Percentiles rank a stretch among this genome's conserved stretches.
Evolutionary conservation across 129 eudicot species (phyloP).

Genomic region (Flaveria robusta): DNA sequence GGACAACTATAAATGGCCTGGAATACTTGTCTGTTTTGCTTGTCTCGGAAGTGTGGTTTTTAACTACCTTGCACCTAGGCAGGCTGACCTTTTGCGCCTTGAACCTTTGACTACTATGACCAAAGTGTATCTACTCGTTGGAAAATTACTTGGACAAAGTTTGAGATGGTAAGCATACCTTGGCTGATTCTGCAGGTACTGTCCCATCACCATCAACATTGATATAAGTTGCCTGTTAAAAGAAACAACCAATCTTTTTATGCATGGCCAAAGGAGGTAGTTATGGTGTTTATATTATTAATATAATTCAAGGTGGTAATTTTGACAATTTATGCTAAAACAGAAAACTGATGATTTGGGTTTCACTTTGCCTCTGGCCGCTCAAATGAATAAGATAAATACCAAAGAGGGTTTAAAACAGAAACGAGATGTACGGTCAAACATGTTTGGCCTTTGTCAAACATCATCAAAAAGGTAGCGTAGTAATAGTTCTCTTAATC

Average conservation of each 20-base stretch:
- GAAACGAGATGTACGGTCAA: not conserved
- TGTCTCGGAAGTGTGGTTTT: too few relatives aligned
- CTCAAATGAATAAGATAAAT: not conserved
- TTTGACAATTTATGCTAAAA: not conserved
- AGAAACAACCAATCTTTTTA: slow-evolving; percentile 16
- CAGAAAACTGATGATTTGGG: not conserved
- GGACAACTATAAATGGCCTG: too few relatives aligned
- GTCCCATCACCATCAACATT: slow-evolving; percentile 97
- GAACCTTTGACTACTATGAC: too few relatives aligned
- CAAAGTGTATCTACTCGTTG: not conserved
- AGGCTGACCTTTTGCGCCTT: too few relatives aligned
- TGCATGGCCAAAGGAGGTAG: not conserved
- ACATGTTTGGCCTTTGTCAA: not conserved
- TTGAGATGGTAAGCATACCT: slow-evolving; percentile 49
- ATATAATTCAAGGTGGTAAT: not conserved
- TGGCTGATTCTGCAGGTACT: slow-evolving; percentile 91
- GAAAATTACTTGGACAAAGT: not conserved
- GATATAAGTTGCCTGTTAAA: slow-evolving; percentile 71
- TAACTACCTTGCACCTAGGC: too few relatives aligned
- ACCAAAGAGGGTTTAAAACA: not conserved
- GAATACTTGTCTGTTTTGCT: too few relatives aligned
- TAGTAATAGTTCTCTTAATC: slow-evolving; percentile 15
- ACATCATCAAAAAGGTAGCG: not conserved
- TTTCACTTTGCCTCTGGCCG: not conserved
- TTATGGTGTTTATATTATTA: not conserved